Conservation (phyloP, 768 basidiomycete genomes). For the Suillus clintonianus region DNA sequence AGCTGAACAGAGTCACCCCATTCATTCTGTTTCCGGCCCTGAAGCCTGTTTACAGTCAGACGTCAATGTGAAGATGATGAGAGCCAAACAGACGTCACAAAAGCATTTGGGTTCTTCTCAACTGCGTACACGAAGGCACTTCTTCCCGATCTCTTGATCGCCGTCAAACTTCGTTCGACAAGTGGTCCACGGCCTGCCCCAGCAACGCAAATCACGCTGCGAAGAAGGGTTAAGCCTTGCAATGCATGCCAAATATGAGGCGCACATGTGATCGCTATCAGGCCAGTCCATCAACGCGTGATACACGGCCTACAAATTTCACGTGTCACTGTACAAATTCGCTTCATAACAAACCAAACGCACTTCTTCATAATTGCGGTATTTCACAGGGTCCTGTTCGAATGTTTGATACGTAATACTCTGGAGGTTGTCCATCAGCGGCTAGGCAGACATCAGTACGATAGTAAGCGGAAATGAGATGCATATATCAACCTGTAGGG, state of each 20-base stretch:
- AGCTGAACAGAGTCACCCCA: slow-evolving; percentile 83
- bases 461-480: slow-evolving; percentile 2
- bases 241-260: slow-evolving; percentile 9
- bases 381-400: slow-evolving; percentile 97
- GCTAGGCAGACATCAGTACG: slow-evolving; percentile 46
- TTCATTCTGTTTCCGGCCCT: slow-evolving; percentile 76
- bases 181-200: slow-evolving; percentile 96
- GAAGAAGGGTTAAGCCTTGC: slow-evolving; percentile 9
- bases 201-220: slow-evolving; percentile 84
- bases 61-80: slow-evolving; percentile 9
- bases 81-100: slow-evolving; percentile 73
- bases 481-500: slow-evolving; percentile 67
- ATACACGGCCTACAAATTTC: slow-evolving; percentile 65
- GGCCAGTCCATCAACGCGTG: slow-evolving; percentile 77
- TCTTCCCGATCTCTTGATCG: slow-evolving; percentile 66
- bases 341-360: slow-evolving; percentile 15
- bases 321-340: slow-evolving; percentile 12
- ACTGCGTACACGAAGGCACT: slow-evolving; percentile 79
- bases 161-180: slow-evolving; percentile 80
- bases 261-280: slow-evolving; percentile 62
- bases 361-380: slow-evolving; percentile 92
- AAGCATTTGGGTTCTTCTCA: slow-evolving; percentile 97
- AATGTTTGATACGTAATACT: slow-evolving; percentile 97
- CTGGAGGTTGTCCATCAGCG: slow-evolving; percentile 95
- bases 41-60: slow-evolving; percentile 56